Percentiles rank a stretch among this genome's conserved stretches.
These are phyloP conservation scores for Candida silvatica DNA, from an alignment of 805 yeast species.

Conservation along the genomic window DNA sequence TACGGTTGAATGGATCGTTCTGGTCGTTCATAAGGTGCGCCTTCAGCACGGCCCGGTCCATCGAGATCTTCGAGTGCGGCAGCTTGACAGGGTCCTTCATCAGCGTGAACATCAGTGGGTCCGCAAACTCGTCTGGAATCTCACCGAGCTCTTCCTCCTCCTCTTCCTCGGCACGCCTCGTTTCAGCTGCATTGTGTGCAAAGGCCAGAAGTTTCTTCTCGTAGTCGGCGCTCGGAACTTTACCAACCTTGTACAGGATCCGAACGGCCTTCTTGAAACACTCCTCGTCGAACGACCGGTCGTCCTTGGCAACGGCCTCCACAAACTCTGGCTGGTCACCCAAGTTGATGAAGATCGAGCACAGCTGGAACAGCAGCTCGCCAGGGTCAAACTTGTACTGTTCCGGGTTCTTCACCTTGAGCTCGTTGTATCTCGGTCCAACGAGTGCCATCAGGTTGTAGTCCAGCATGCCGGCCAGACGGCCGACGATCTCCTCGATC, in stretches of 20 bases:
- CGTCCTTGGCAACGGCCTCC: constrained; percentile 79
- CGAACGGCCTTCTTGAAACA: constrained; percentile 64
- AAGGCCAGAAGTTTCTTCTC: constrained; percentile 45
- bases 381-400: constrained; percentile 79
- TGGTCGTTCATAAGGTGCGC: constrained; percentile 91
- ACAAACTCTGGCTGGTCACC: constrained; percentile 57
- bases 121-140: constrained; percentile 92
- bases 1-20: constrained; percentile 95
- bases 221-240: constrained; percentile 39
- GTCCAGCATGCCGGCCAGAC: constrained; percentile 93
- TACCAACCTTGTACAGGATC: constrained; percentile 49
- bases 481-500: constrained; percentile 82
- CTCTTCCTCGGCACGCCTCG: constrained; percentile 56
- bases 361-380: constrained; percentile 55
- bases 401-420: constrained; percentile 79
- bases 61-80: constrained; percentile 77
- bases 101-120: constrained; percentile 91
- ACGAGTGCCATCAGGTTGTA: constrained; percentile 88
- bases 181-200: constrained; percentile 55
- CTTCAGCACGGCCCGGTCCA: constrained; percentile 87
- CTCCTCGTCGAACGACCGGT: constrained; percentile 70
- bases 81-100: constrained; percentile 96
- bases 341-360: constrained; percentile 70
- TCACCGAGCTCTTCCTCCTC: constrained; percentile 89
- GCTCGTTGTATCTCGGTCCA: constrained; percentile 87